A percentile compares a stretch with the other conserved stretches of the same genome.
Conservation (phyloP, 495 filamentous ascomycete species). For the Xylaria sp. region DNA sequence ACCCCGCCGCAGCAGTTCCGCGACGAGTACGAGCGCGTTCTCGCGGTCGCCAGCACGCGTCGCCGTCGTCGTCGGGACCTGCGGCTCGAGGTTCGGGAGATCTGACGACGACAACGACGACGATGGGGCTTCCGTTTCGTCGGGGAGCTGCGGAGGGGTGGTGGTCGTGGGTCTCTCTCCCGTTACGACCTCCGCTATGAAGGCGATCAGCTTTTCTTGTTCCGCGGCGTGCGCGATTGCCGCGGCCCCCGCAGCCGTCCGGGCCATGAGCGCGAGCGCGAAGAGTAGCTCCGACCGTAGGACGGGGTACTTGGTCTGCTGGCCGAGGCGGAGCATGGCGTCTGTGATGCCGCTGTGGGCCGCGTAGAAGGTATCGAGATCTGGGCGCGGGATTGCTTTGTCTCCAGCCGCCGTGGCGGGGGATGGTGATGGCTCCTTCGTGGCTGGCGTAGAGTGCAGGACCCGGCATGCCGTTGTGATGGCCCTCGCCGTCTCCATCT, state of each 20-base stretch:
- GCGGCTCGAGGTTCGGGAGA: background rate
- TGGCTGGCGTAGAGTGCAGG: constrained; percentile 44
- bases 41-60: constrained; percentile 58
- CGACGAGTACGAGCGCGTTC: constrained; percentile 68
- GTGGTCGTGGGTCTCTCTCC: constrained; percentile 31
- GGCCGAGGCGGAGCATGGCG: constrained; percentile 67
- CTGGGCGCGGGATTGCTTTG: background rate
- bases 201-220: constrained; percentile 50
- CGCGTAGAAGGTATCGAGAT: constrained; percentile 58
- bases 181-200: constrained; percentile 61
- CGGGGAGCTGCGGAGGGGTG: too few relatives aligned
- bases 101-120: background rate
- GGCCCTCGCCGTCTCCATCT: constrained; percentile 75
- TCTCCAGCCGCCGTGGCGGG: background rate
- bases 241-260: constrained; percentile 53
- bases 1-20: constrained; percentile 62
- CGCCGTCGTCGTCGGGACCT: constrained; percentile 35
- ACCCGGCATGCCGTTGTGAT: constrained; percentile 69
- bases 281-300: constrained; percentile 78
- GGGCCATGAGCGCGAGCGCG: constrained; percentile 73
- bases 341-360: constrained; percentile 58
- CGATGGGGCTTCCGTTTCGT: background rate
- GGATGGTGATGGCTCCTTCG: constrained; percentile 2
- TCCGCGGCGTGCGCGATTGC: constrained; percentile 59
- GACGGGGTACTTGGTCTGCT: constrained; percentile 72